These are phyloP conservation scores for Dictyophora rubrovolvata DNA, from an alignment of 768 basidiomycete genomes.

Conservation along the genomic window DNA sequence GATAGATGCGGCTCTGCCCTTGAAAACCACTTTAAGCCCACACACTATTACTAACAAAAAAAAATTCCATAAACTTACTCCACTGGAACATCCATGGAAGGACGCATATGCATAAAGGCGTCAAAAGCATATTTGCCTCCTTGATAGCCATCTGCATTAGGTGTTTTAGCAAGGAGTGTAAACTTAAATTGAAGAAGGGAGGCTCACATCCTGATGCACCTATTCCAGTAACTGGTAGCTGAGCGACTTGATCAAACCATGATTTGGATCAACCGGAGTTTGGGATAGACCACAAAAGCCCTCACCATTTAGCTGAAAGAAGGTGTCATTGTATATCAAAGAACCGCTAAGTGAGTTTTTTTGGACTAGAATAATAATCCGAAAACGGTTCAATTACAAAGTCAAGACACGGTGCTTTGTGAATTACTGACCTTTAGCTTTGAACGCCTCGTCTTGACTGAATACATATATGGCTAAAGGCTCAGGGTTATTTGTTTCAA, in stretches of 20 bases:
- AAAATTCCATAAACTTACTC: constrained; percentile 20
- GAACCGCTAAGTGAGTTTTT: constrained; percentile 64
- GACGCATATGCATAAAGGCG: constrained; percentile 64
- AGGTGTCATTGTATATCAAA: constrained; percentile 58
- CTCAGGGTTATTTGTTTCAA: constrained; percentile 43
- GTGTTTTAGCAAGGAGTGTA: neutral
- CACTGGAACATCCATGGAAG: constrained; percentile 36
- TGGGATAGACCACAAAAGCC: constrained; percentile 22
- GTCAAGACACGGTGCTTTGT: neutral
- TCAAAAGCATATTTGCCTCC: constrained; percentile 70
- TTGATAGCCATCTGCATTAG: constrained; percentile 49
- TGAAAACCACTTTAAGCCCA: neutral
- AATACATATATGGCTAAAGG: constrained; percentile 80
- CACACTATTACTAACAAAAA: neutral
- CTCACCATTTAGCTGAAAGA: constrained; percentile 50
- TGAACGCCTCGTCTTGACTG: constrained; percentile 45
- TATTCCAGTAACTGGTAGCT: constrained; percentile 65
- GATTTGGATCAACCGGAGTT: constrained; percentile 48
- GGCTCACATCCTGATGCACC: constrained; percentile 63
- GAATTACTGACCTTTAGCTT: constrained; percentile 42
- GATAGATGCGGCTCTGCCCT: constrained; percentile 42
- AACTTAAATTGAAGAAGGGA: neutral
- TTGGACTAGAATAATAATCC: constrained; percentile 38
- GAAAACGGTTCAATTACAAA: neutral
- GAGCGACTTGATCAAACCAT: constrained; percentile 32